phyloP scores from a whole-genome alignment of 164 flowering plant genomes.

The Chimonanthus praecox region DNA sequence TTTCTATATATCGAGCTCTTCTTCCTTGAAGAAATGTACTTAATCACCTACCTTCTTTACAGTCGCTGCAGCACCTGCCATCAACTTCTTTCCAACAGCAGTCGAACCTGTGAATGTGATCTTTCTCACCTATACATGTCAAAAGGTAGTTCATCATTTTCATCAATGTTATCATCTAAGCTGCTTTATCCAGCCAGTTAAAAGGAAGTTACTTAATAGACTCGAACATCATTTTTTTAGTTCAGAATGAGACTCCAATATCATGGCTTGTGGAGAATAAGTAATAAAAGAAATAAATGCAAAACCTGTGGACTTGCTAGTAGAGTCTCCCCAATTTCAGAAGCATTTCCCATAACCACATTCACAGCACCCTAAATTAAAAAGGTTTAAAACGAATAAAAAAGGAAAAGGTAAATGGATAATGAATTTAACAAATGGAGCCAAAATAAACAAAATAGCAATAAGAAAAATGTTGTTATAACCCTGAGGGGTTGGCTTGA shows the following conservation, averaged over 20 bases:
- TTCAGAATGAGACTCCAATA: conserved; percentile 6
- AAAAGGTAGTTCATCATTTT: neutral
- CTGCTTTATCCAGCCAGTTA: no score
- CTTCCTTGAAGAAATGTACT: neutral
- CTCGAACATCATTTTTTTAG: neutral
- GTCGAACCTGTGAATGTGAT: conserved; percentile 99
- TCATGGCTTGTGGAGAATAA: neutral
- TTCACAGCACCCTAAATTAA: conserved; percentile 73
- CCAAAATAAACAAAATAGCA: no score
- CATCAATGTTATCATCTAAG: no score
- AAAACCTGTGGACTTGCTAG: conserved; percentile 77
- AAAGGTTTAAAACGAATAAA: neutral
- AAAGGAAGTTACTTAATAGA: neutral
- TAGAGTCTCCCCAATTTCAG: conserved; percentile 83
- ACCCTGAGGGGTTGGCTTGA: no score
- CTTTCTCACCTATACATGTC: conserved; percentile 63
- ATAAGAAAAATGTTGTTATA: no score
- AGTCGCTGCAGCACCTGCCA: conserved; percentile 90
- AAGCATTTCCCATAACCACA: conserved; percentile 93
- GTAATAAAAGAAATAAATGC: neutral
- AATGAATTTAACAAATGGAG: neutral
- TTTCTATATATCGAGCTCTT: neutral
- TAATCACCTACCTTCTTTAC: conserved; percentile 67
- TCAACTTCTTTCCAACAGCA: conserved; percentile 93
- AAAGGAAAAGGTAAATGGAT: neutral